These are phyloP conservation scores for Chrysosporium keratinophilum DNA, from an alignment of 2,329 filamentous ascomycete genomes.

Conservation along the genomic window DNA sequence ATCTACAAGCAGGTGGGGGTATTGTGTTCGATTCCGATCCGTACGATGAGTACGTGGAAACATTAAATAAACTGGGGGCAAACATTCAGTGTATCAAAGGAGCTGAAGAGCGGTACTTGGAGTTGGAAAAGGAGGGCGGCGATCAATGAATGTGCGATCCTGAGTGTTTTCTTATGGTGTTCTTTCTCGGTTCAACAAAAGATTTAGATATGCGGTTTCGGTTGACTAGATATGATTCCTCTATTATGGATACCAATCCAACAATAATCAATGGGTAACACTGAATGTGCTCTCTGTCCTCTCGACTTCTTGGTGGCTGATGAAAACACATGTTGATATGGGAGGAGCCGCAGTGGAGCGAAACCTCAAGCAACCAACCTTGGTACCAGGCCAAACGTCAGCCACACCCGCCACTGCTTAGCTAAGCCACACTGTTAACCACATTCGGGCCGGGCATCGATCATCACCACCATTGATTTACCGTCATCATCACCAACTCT, in stretches of 20 bases:
- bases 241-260: too few species aligned
- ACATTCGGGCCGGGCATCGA: not conserved
- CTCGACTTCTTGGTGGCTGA: too few species aligned
- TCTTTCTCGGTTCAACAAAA: conserved; percentile 1
- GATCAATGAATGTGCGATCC: not conserved
- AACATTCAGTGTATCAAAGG: conserved; percentile 81
- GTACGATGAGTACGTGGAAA: conserved; percentile 89
- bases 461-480: not conserved
- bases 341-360: too few species aligned
- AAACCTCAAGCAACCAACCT: not conserved
- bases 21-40: conserved; percentile 91
- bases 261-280: too few species aligned
- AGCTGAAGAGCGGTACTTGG: conserved; percentile 61
- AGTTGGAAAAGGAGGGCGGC: conserved; percentile 28
- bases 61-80: conserved; percentile 87
- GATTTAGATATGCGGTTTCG: not conserved
- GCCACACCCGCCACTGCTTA: not conserved
- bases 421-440: not conserved
- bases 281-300: too few species aligned
- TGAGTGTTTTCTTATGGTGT: not conserved
- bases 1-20: conserved; percentile 75
- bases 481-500: not conserved
- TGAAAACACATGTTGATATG: too few species aligned
- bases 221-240: too few species aligned
- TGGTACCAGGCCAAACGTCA: not conserved